A percentile compares a stretch with the other conserved stretches of the same genome.
These are phyloP conservation scores for Wallacemonas sp. DNA, from an alignment of 208 protist species.

Conservation along the genomic window DNA sequence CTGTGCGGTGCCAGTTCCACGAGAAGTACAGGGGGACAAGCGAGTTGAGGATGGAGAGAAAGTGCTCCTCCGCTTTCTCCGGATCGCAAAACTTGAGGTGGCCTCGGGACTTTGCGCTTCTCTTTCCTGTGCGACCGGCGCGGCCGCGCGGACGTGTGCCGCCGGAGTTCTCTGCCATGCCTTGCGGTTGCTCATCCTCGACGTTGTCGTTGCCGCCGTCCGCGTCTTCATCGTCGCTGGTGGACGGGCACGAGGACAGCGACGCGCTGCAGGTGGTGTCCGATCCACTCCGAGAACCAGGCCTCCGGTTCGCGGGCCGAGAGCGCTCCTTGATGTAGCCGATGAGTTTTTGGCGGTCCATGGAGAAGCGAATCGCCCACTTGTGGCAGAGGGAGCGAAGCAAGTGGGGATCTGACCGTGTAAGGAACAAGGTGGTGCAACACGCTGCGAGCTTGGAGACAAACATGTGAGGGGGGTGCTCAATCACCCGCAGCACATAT, in stretches of 20 bases:
- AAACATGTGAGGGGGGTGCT: constrained; percentile 83
- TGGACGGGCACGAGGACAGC: too few relatives aligned
- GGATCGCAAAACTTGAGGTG: constrained; percentile 30
- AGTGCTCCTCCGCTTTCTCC: constrained; percentile 64
- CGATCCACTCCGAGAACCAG: neutral
- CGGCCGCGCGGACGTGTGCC: neutral
- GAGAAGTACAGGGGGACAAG: constrained; percentile 86
- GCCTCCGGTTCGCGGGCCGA: neutral
- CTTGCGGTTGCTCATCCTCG: too few relatives aligned
- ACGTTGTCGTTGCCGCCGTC: constrained; percentile 11
- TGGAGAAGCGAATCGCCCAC: constrained; percentile 73
- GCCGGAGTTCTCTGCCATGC: too few relatives aligned
- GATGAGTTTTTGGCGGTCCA: constrained; percentile 53
- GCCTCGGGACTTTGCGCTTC: constrained; percentile 5
- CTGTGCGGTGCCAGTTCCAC: constrained; percentile 83
- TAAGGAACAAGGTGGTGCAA: constrained; percentile 80
- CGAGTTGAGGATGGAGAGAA: constrained; percentile 74
- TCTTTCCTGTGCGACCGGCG: neutral
- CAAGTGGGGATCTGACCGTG: constrained; percentile 65
- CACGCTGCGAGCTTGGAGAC: constrained; percentile 78
- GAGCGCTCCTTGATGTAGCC: constrained; percentile 25
- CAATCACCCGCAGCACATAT: constrained; percentile 74
- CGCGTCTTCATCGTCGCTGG: neutral
- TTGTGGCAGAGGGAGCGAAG: constrained; percentile 59
- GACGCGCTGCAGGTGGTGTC: neutral